Evolutionary conservation across 495 filamentous ascomycete genomes (phyloP).

Genomic region (Pyrenopolyporus hunteri): DNA sequence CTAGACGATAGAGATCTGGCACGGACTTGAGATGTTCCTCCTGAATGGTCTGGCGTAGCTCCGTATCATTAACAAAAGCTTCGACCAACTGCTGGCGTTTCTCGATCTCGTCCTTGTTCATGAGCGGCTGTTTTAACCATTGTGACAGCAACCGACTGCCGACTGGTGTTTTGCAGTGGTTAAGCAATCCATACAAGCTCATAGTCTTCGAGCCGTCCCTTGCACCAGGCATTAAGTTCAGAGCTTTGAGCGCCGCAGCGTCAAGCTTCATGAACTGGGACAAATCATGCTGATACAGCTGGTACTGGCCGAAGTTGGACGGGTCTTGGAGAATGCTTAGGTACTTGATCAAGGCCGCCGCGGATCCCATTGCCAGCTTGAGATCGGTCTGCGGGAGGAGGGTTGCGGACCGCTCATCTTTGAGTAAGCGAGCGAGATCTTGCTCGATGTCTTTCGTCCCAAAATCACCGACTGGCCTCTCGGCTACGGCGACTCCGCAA

Average conservation of each 20-base stretch:
- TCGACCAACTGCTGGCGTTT: conserved; percentile 93
- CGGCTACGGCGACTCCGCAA: conserved; percentile 87
- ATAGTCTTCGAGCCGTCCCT: conserved; percentile 96
- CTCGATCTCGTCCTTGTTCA: conserved; percentile 89
- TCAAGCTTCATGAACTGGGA: conserved; percentile 99
- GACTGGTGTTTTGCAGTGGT: conserved; percentile 96
- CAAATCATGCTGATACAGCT: conserved; percentile 95
- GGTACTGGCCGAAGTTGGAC: conserved; percentile 95
- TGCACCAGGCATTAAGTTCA: conserved; percentile 96
- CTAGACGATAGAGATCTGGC: conserved; percentile 90
- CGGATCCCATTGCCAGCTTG: conserved; percentile 96
- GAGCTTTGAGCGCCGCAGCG: conserved; percentile 87
- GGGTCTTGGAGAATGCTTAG: conserved; percentile 88
- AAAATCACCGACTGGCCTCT: conserved; percentile 78
- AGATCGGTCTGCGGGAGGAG: conserved; percentile 89
- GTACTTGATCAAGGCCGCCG: conserved; percentile 93
- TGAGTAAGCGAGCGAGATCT: conserved; percentile 82
- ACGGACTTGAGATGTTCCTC: conserved; percentile 95
- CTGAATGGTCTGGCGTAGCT: conserved; percentile 95
- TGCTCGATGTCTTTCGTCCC: conserved; percentile 94
- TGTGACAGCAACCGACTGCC: conserved; percentile 90
- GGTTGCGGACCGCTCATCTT: conserved; percentile 79
- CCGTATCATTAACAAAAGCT: conserved; percentile 91
- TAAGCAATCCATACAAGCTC: conserved; percentile 91
- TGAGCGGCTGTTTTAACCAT: conserved; percentile 97